phyloP scores from a whole-genome alignment of 2,329 filamentous ascomycete genomes.

The Plectosphaerella sp. region DNA sequence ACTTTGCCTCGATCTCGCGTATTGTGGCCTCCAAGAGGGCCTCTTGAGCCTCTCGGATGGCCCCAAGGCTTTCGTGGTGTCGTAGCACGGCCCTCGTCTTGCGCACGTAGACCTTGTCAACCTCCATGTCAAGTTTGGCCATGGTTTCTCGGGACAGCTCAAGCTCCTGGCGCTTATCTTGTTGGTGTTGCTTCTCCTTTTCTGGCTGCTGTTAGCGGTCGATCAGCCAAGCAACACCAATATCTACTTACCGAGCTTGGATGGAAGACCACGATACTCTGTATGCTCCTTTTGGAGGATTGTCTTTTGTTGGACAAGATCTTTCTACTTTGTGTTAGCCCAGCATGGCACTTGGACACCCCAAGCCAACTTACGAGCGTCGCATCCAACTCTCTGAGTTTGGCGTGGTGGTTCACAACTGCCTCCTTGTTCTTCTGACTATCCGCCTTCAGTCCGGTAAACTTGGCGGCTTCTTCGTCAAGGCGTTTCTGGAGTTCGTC shows the following conservation, averaged over 20 bases:
- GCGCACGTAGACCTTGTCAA: slow-evolving; percentile 50
- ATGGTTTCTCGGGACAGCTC: slow-evolving; percentile 39
- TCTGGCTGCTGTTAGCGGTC: slow-evolving; percentile 6
- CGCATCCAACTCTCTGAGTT: background rate
- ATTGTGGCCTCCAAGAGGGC: slow-evolving; percentile 67
- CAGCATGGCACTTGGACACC: background rate
- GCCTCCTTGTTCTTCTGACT: slow-evolving; percentile 36
- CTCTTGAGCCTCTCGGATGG: slow-evolving; percentile 57
- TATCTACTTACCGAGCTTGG: slow-evolving; percentile 58
- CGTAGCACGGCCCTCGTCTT: slow-evolving; percentile 50
- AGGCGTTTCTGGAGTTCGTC: slow-evolving; percentile 53
- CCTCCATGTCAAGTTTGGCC: slow-evolving; percentile 44
- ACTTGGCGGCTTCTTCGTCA: slow-evolving; percentile 34
- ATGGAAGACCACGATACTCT: slow-evolving; percentile 62
- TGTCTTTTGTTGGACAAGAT: slow-evolving; percentile 58
- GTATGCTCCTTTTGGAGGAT: slow-evolving; percentile 62
- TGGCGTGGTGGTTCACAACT: slow-evolving; percentile 16
- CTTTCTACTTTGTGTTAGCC: slow-evolving; percentile 30
- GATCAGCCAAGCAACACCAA: background rate
- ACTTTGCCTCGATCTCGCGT: slow-evolving; percentile 72
- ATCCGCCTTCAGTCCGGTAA: slow-evolving; percentile 35
- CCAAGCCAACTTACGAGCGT: background rate
- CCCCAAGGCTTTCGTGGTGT: slow-evolving; percentile 56
- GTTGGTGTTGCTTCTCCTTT: slow-evolving; percentile 24
- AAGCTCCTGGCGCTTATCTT: slow-evolving; percentile 35